phyloP scores from a whole-genome alignment of 2,329 filamentous ascomycete species.

The Xylariaceae sp. region DNA sequence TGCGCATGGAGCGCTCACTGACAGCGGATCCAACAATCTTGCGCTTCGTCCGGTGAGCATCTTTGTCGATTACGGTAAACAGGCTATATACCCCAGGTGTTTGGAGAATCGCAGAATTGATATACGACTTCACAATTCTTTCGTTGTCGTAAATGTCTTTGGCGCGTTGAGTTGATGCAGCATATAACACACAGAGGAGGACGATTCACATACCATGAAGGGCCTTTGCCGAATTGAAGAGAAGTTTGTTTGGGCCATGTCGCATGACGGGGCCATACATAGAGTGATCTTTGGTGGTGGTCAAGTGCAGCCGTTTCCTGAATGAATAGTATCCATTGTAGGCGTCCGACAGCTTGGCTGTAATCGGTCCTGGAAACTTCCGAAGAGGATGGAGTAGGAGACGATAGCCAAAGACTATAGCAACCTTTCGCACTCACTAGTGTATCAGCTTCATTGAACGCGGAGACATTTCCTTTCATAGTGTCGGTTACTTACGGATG shows the following conservation, averaged over 20 bases:
- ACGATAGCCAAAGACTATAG: no score
- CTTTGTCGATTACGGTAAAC: slow-evolving; percentile 10
- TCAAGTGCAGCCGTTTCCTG: no score
- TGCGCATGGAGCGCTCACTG: slow-evolving; percentile 13
- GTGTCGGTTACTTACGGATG: no score
- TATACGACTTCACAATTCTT: slow-evolving; percentile 10
- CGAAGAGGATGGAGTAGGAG: no score
- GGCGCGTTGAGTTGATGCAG: background rate
- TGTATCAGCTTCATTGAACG: no score
- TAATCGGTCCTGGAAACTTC: no score
- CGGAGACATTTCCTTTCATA: no score
- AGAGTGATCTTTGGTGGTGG: no score
- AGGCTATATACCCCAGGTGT: background rate
- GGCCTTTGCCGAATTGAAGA: slow-evolving; percentile 17
- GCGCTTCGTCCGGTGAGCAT: slow-evolving; percentile 13
- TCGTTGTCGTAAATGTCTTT: slow-evolving; percentile 17
- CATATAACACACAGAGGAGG: no score
- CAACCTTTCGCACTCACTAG: no score
- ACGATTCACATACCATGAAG: slow-evolving; percentile 5
- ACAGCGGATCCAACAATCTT: slow-evolving; percentile 13
- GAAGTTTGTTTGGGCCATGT: slow-evolving; percentile 15
- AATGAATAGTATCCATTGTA: no score
- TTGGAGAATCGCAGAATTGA: slow-evolving; percentile 5
- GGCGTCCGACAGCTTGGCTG: no score
- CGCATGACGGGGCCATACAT: slow-evolving; percentile 12